A percentile compares a stretch with the other conserved stretches of the same genome.
phyloP scores from a whole-genome alignment of 805 yeast genomes.

The Candida nemodendra region DNA sequence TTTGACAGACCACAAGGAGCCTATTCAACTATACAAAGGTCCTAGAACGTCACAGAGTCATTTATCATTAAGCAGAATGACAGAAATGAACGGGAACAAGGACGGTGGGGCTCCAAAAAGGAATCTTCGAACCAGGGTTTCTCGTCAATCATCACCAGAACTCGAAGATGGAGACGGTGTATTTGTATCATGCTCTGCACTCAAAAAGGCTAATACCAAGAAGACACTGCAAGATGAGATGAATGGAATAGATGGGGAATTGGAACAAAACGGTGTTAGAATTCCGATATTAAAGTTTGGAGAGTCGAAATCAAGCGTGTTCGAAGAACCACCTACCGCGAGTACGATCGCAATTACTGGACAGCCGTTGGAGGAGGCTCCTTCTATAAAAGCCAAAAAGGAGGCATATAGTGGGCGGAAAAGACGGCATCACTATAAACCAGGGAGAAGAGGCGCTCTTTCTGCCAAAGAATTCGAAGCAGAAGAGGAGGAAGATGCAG shows the following conservation, averaged over 20 bases:
- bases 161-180: slow-evolving; percentile 1
- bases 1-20: too few relatives aligned
- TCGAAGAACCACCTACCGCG: slow-evolving; percentile 59
- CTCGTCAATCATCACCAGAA: slow-evolving; percentile 12
- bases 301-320: slow-evolving; percentile 17
- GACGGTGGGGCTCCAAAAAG: slow-evolving; percentile 1
- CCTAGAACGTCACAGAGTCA: too few relatives aligned
- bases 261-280: not conserved
- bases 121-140: slow-evolving; percentile 1
- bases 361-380: slow-evolving; percentile 65
- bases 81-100: not conserved
- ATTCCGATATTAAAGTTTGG: not conserved
- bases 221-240: slow-evolving; percentile 13
- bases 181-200: slow-evolving; percentile 5
- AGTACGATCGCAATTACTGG: slow-evolving; percentile 69
- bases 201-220: slow-evolving; percentile 8
- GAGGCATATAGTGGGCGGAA: slow-evolving; percentile 51
- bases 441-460: slow-evolving; percentile 11
- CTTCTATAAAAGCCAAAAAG: slow-evolving; percentile 56
- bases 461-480: slow-evolving; percentile 7
- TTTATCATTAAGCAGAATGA: too few relatives aligned
- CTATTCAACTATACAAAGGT: too few relatives aligned
- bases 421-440: slow-evolving; percentile 31
- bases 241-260: slow-evolving; percentile 5
- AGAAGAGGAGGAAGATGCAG: slow-evolving; percentile 9